Percentiles rank a stretch among this genome's conserved stretches.
These are phyloP conservation scores for Neopestalotiopsis rosae DNA, from an alignment of 2,329 filamentous ascomycete species.

Conservation along the genomic window DNA sequence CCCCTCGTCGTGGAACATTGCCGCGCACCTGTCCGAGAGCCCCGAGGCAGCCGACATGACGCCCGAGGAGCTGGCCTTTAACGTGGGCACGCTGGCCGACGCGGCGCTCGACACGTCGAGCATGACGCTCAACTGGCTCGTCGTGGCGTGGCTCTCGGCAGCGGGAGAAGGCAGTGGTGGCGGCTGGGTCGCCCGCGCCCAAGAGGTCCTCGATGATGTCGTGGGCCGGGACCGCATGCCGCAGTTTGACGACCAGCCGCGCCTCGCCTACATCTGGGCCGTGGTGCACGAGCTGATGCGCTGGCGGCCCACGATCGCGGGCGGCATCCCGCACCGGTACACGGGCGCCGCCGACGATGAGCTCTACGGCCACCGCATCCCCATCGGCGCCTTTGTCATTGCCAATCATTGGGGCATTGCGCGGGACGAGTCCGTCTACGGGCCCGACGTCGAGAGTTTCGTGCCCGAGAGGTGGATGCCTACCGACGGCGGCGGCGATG, in stretches of 20 bases:
- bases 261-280: conserved; percentile 48
- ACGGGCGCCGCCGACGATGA: conserved; percentile 34
- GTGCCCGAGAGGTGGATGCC: conserved; percentile 40
- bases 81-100: conserved; percentile 35
- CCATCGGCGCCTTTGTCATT: conserved; percentile 48
- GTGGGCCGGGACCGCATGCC: conserved; percentile 46
- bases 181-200: conserved; percentile 40
- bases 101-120: conserved; percentile 39
- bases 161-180: background rate
- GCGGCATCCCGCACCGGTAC: conserved; percentile 45
- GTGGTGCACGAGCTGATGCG: conserved; percentile 49
- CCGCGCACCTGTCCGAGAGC: conserved; percentile 32
- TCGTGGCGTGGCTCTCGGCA: conserved; percentile 34
- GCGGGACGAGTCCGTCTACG: conserved; percentile 45
- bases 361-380: conserved; percentile 46
- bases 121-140: conserved; percentile 36
- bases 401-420: conserved; percentile 46
- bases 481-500: background rate
- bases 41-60: conserved; percentile 29
- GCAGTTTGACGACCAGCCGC: conserved; percentile 41
- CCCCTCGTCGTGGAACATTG: conserved; percentile 39
- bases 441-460: conserved; percentile 39
- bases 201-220: conserved; percentile 45
- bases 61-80: conserved; percentile 37
- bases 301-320: conserved; percentile 47